phyloP scores from a whole-genome alignment of 2,329 filamentous ascomycete species.

The Fusarium sp. region DNA sequence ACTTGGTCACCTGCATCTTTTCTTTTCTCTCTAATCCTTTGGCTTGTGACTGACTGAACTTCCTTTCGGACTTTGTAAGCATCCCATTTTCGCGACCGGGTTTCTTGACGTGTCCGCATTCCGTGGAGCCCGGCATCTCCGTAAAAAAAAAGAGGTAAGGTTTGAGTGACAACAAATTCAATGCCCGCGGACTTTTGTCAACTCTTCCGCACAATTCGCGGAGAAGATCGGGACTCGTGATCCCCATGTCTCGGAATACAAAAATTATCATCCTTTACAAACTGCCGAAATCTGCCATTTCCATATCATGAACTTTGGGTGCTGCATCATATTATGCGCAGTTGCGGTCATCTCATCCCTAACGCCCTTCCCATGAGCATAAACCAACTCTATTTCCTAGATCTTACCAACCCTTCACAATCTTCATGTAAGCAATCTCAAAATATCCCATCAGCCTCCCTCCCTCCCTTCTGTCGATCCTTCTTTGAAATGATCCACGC shows the following conservation, averaged over 20 bases:
- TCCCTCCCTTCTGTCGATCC: not conserved
- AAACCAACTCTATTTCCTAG: not conserved
- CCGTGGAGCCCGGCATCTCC: slow-evolving; percentile 15
- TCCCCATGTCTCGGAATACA: not conserved
- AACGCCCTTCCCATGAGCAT: not conserved
- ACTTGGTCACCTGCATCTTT: not conserved
- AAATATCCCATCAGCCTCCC: slow-evolving; percentile 9
- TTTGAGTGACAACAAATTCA: not conserved
- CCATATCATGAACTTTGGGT: not conserved
- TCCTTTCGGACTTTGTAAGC: slow-evolving; percentile 4
- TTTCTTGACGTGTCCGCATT: not conserved
- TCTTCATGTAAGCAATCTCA: slow-evolving; percentile 9
- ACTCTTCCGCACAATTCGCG: not conserved
- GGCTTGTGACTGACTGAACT: slow-evolving; percentile 5
- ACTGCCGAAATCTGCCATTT: not conserved
- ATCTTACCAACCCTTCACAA: not conserved
- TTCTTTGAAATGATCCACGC: not conserved
- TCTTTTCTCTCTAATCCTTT: not conserved
- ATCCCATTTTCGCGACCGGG: not conserved
- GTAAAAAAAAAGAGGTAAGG: not conserved
- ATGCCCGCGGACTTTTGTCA: not conserved
- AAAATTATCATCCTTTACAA: not conserved
- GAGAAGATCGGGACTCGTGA: not conserved
- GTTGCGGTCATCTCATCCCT: not conserved
- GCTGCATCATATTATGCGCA: not conserved